These are phyloP conservation scores for Boletus coccyginus DNA, from an alignment of 768 basidiomycete genomes.

Conservation along the genomic window DNA sequence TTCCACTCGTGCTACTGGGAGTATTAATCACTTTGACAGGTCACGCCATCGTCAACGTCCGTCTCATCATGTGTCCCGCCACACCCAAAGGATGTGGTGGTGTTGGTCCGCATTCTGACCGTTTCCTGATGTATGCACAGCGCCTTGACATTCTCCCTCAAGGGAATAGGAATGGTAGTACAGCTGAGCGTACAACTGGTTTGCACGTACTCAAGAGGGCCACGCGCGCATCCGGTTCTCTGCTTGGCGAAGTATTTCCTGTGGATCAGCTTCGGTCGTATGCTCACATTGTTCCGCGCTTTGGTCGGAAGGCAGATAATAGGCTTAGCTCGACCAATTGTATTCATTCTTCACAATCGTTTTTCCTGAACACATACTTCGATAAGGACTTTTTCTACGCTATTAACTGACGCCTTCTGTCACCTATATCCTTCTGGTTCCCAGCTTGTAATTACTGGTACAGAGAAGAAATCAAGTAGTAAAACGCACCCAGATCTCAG, in stretches of 20 bases:
- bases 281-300: conserved; percentile 6
- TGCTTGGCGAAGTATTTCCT: conserved; percentile 5
- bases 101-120: not conserved
- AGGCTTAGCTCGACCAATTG: not conserved
- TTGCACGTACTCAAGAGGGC: conserved; percentile 8
- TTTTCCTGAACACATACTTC: not conserved
- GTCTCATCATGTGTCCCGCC: no score
- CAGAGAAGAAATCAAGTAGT: no score
- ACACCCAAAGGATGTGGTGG: no score
- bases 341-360: conserved; percentile 1
- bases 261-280: conserved; percentile 6
- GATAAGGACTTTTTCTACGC: not conserved
- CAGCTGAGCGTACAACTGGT: not conserved
- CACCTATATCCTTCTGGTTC: no score
- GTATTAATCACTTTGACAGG: no score
- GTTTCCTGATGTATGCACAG: not conserved
- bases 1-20: no score
- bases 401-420: not conserved
- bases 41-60: no score
- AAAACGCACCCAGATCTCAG: no score
- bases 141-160: not conserved
- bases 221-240: not conserved
- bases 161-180: not conserved
- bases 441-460: no score
- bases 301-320: conserved; percentile 3